Base-by-base conservation (phyloP, 257 asterid genomes). In the Thymus mandschuricus region DNA sequence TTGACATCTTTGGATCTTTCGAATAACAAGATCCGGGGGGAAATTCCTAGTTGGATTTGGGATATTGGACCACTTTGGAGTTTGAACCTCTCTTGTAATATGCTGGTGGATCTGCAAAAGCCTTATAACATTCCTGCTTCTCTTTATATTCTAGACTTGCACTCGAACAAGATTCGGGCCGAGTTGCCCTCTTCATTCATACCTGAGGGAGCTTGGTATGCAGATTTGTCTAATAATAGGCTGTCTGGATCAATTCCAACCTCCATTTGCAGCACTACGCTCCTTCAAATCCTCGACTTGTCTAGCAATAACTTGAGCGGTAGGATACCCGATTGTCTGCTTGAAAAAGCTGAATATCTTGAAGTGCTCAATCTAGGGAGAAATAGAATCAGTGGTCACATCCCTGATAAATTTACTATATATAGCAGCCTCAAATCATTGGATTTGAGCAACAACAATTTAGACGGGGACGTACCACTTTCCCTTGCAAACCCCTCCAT, bases 1-100 rank as follows among this genome's bases (percentile, higher is more conserved):
- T 21, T 21, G 21, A 21, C 21, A 21, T 21, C 21, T 21, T 21
- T 21, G 21, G 21, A 21, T 21, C 21, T 21, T 21, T 21, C 21
- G 21, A 21, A 21, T 21, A 21, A 21, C 21, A 21, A 21, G 21
- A 21, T 21, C 21, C 21, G 21, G 21, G 21, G 21, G 21, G 21
- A 21, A 21, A 21, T 21, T 21, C 21, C 21, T 21, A 21, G 21
- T 21, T 21, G 21, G 21, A 21, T 85, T 15, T 85, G 88, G 88
- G 60, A 64, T 43, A 40, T 71, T 1, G 49, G 50, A 35, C 3
- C 27, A 21, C 31, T 13, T 6, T 1, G 2, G 7, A 0, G 8
- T 8, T 1, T 85, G 56, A 80, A 85, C 67, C 74, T 82, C 30
- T 85, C 38, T 34, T 34, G 38, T 34, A 34, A 34, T 34, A 34